Conservation (phyloP, 164 flowering plant genomes). For the Sextonia rubra region DNA sequence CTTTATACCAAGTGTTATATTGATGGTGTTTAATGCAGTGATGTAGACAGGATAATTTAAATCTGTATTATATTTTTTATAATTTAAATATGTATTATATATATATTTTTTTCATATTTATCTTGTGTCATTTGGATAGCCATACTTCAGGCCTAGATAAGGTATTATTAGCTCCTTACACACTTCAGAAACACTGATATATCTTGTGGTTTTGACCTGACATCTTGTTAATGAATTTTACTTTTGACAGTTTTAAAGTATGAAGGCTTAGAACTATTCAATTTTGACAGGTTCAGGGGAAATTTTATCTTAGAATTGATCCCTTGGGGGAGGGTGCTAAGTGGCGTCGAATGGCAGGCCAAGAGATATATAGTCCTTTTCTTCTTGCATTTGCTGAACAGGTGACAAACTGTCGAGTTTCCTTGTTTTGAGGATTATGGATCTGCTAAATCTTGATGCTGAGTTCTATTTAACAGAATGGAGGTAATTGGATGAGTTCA, state of each 20-base stretch:
- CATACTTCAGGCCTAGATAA: not conserved
- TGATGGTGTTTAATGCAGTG: no score
- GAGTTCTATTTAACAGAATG: constrained; percentile 46
- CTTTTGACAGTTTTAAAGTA: not conserved
- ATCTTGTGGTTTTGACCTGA: not conserved
- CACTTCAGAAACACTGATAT: not conserved
- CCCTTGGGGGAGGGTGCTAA: constrained; percentile 89
- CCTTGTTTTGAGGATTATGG: not conserved
- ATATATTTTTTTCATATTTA: no score
- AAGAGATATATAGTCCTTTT: constrained; percentile 91
- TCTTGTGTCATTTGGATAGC: no score
- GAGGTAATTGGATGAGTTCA: constrained; percentile 42
- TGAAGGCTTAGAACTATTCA: not conserved
- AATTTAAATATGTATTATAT: no score
- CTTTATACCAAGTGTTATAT: no score
- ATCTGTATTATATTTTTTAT: no score
- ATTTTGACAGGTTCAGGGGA: constrained; percentile 70
- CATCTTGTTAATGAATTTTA: not conserved
- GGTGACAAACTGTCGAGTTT: constrained; percentile 32
- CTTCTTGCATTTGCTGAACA: constrained; percentile 82
- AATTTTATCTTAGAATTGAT: constrained; percentile 69
- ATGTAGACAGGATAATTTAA: no score
- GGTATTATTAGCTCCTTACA: not conserved
- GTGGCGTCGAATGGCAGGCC: constrained; percentile 88
- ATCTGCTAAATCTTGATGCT: constrained; percentile 3